Conservation (phyloP, 2,329 filamentous ascomycete genomes). For the Botrytis squamosa region DNA sequence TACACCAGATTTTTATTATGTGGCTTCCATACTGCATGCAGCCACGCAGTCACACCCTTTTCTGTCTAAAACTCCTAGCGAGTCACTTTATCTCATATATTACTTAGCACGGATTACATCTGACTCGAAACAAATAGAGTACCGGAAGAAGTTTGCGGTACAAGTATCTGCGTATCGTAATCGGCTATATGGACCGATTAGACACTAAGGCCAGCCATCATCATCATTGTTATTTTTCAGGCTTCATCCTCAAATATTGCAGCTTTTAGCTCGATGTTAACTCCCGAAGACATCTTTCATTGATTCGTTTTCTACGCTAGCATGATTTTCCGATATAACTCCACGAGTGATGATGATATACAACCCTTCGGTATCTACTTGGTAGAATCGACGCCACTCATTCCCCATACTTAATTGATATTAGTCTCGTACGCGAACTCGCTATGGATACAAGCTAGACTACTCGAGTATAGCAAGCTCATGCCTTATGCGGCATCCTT, state of each 20-base stretch:
- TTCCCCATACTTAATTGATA: background rate
- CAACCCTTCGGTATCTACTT: background rate
- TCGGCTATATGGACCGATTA: background rate
- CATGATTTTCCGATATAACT: background rate
- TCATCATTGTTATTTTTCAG: background rate
- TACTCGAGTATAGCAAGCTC: background rate
- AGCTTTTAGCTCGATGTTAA: background rate
- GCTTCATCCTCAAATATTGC: background rate
- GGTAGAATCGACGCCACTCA: background rate
- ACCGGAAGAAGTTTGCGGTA: background rate
- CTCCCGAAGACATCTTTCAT: background rate
- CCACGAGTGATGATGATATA: background rate
- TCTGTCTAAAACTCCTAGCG: slow-evolving; percentile 1
- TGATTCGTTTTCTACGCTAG: background rate
- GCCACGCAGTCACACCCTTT: background rate
- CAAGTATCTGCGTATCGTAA: background rate
- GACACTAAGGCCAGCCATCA: background rate
- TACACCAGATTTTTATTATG: background rate
- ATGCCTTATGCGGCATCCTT: slow-evolving; percentile 1
- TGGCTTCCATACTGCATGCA: background rate
- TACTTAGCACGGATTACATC: background rate
- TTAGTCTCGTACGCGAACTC: background rate
- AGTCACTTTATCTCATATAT: background rate
- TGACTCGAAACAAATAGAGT: background rate
- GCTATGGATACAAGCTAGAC: background rate